A percentile compares a stretch with the other conserved stretches of the same genome.
Conservation (phyloP, 2,329 filamentous ascomycete genomes). For the Ilyonectria sp. region DNA sequence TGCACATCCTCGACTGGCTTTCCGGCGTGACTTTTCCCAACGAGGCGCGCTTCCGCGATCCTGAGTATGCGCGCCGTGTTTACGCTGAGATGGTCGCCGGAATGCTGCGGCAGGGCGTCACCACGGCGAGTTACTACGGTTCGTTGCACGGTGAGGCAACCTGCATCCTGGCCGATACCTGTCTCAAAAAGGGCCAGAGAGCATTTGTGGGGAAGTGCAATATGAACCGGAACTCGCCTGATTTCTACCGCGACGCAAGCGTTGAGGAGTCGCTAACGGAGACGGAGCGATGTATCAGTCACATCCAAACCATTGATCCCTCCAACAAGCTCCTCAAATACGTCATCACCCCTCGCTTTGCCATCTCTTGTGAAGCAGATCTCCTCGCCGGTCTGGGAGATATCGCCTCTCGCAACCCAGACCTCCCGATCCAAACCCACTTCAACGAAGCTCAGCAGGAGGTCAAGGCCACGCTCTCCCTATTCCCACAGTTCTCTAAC, state of each 20-base stretch:
- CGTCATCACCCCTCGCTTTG: constrained; percentile 72
- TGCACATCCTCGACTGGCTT: constrained; percentile 75
- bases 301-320: constrained; percentile 63
- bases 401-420: constrained; percentile 63
- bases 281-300: constrained; percentile 64
- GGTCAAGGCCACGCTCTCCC: constrained; percentile 65
- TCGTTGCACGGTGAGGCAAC: constrained; percentile 71
- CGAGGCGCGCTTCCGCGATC: constrained; percentile 72
- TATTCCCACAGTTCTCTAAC: constrained; percentile 70
- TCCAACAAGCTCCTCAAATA: constrained; percentile 60
- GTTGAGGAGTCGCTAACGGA: constrained; percentile 63
- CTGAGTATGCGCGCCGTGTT: constrained; percentile 64
- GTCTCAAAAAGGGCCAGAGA: constrained; percentile 67
- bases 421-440: constrained; percentile 75
- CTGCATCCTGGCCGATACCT: constrained; percentile 69
- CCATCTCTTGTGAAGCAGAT: constrained; percentile 70
- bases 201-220: constrained; percentile 75
- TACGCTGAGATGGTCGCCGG: constrained; percentile 69
- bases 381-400: constrained; percentile 70
- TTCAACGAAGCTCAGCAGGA: constrained; percentile 77
- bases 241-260: constrained; percentile 65
- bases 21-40: constrained; percentile 74
- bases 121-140: constrained; percentile 74
- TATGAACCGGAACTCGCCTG: constrained; percentile 71
- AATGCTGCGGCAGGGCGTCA: constrained; percentile 74